Evolutionary conservation across 2,329 filamentous ascomycete genomes (phyloP), one percentile per base, ranked within the genome.

Genomic region (Cercospora zeae-maydis): DNA sequence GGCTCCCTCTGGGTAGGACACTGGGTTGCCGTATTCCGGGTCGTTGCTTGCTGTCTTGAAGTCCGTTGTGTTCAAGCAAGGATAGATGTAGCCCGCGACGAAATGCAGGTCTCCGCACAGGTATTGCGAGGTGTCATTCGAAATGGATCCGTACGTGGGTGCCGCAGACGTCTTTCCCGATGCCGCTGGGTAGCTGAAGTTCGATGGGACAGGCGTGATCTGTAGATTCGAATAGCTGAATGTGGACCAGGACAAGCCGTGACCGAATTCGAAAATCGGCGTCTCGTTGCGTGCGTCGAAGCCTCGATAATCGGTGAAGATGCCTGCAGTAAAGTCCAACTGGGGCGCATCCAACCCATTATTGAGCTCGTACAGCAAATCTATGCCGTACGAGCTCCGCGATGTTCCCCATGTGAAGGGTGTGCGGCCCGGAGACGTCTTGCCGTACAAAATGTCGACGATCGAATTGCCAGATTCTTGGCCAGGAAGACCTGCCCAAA

Each of bases 171-270:
- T 53, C n/a, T 34, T 53, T 3, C 49, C 49, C 33, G 27, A 16
- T 11, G 31, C 49, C 10, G 49, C 14, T 21, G 49, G 3, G 6
- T 53, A 53, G 49, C 27, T 53, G 49, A 0, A 86, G 82, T 1
- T 80, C 77, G 24, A 86, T 85, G 71, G 89, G 88, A 56, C 83
- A 80, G 21, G 63, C 61, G 7, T 62, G 59, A 45, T 67, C 62
- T 34, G 49, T 59, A 6, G 53, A 64, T 27, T 31, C 30, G 73
- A 70, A 71, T 79, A 79, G 13, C 71, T 73, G 70, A 80, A 80
- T 57, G 73, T 76, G 13, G 78, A 77, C 72, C 80, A 81, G 2
- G 78, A 75, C 4, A 81, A 70, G 2, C 78, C 79, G 55, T 76
- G 77, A 13, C 78, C 78, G 62, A 80, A 80, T 24, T 77, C 77